Conservation (phyloP, 2,329 filamentous ascomycete species). For the Penicillium palitans region DNA sequence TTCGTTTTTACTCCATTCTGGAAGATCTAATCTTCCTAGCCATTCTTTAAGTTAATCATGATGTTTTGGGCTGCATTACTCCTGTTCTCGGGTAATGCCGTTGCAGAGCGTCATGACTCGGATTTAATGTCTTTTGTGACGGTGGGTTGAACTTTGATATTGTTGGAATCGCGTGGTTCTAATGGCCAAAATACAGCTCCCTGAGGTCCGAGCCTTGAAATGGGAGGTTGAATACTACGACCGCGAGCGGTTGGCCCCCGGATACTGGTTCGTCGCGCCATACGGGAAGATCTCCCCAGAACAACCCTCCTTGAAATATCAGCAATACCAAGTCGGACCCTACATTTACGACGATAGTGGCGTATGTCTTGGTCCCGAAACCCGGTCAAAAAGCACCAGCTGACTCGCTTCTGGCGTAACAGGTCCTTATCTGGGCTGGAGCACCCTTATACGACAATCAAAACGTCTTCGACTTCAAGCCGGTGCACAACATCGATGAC, state of each 20-base stretch:
- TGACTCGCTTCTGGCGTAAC: slow-evolving; percentile 9
- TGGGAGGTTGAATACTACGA: slow-evolving; percentile 30
- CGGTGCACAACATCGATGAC: slow-evolving; percentile 47
- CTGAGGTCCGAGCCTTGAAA: slow-evolving; percentile 32
- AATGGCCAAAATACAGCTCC: slow-evolving; percentile 23
- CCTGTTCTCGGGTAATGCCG: slow-evolving; percentile 23
- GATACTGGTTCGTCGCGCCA: slow-evolving; percentile 52
- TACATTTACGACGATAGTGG: slow-evolving; percentile 53
- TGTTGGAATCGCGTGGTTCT: neutral
- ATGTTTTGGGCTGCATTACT: slow-evolving; percentile 29
- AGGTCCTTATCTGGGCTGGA: slow-evolving; percentile 52
- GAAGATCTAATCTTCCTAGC: slow-evolving; percentile 28
- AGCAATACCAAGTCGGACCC: slow-evolving; percentile 49
- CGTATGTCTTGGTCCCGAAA: slow-evolving; percentile 22
- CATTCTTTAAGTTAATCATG: slow-evolving; percentile 30
- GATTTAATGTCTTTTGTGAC: slow-evolving; percentile 40
- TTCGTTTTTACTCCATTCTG: neutral
- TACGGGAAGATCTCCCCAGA: slow-evolving; percentile 37
- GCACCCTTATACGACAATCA: slow-evolving; percentile 49
- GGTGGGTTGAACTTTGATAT: slow-evolving; percentile 20
- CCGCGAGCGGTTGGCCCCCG: slow-evolving; percentile 36
- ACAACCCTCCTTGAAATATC: slow-evolving; percentile 27
- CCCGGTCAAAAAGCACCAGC: neutral
- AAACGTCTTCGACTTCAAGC: slow-evolving; percentile 50
- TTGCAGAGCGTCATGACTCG: slow-evolving; percentile 29